Evolutionary conservation across 2,329 filamentous ascomycete genomes (phyloP), one percentile per base, ranked within the genome.

Genomic region (Mariannaea sp.): DNA sequence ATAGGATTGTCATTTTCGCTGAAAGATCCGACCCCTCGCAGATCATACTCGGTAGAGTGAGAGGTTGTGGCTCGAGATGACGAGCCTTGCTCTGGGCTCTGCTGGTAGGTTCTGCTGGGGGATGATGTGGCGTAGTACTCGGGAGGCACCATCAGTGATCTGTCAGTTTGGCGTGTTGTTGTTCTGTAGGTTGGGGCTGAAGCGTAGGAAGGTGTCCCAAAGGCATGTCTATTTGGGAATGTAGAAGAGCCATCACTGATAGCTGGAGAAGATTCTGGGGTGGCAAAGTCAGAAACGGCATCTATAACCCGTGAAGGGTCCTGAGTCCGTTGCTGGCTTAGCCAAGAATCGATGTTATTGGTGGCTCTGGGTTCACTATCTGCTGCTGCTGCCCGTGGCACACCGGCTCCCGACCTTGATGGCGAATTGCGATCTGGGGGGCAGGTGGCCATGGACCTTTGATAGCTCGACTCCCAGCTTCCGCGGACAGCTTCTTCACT

Each of bases 401-500:
- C 52, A 13, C 57, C 48, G 17, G 36, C 36, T n/a, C 36, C 5
- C 13, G 29, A 19, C 14, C 55, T 55, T 52, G 49, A 55, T 10
- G 60, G 46, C n/a, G 61, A 52, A 24, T 44, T 49, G 33, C 59
- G 58, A 30, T 61, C 58, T 40, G 46, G 59, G 8, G 62, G 58
- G 24, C 64, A 60, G 24, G 60, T 38, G 19, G 58, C 60, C 32
- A 52, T 50, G n/a, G 64, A 56, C 26, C 49, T 49, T n/a, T 64
- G 60, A 36, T 61, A 58, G 36, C 53, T 60, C 19, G 61, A 65
- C 26, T 62, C 60, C 57, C 62, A 64, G 44, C 63, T 67, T 4
- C 65, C 65, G 7, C 61, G 60, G 33, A 66, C 56, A 4, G 63
- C 63, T 30, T 67, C 65, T 7, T 65, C 65, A 20, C 65, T 67